Conservation (phyloP, 2,329 filamentous ascomycete species). For the Diaporthe vaccinii region DNA sequence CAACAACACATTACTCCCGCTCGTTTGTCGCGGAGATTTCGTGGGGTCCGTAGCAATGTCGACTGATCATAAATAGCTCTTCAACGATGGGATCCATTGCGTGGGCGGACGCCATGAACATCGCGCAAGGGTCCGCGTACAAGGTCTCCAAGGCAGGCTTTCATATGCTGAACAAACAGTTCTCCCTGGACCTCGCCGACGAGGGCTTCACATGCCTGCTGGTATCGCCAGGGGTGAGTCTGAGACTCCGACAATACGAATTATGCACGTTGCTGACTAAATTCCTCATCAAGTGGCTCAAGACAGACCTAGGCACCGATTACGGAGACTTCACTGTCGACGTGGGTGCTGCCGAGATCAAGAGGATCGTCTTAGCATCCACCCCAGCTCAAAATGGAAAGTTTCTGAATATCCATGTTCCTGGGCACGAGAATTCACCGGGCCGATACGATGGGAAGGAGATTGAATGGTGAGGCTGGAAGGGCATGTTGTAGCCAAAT, state of each 20-base stretch:
- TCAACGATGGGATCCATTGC: conserved; percentile 16
- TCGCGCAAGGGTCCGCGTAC: not conserved
- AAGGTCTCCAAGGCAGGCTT: conserved; percentile 3
- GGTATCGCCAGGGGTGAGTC: not conserved
- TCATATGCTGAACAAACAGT: not conserved
- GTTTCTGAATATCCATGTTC: conserved; percentile 3
- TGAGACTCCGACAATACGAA: accelerated
- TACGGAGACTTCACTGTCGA: conserved; percentile 6
- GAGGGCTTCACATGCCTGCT: not conserved
- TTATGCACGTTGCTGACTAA: not conserved
- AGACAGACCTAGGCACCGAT: conserved; percentile 10
- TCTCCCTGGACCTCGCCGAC: not conserved
- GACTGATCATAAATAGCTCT: not conserved
- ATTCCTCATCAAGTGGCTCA: not conserved
- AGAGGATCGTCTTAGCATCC: not conserved
- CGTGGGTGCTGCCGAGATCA: not conserved
- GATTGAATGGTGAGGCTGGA: not conserved
- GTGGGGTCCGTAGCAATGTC: too few relatives aligned
- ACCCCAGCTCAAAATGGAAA: not conserved
- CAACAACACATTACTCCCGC: too few relatives aligned
- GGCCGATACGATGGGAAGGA: conserved; percentile 5
- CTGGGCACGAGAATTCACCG: not conserved
- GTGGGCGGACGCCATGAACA: conserved; percentile 11
- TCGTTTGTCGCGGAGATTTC: not conserved
- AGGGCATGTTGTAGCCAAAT: not conserved